These are phyloP conservation scores for Brettanomyces anomalus DNA, from an alignment of 805 yeast species.

Conservation along the genomic window DNA sequence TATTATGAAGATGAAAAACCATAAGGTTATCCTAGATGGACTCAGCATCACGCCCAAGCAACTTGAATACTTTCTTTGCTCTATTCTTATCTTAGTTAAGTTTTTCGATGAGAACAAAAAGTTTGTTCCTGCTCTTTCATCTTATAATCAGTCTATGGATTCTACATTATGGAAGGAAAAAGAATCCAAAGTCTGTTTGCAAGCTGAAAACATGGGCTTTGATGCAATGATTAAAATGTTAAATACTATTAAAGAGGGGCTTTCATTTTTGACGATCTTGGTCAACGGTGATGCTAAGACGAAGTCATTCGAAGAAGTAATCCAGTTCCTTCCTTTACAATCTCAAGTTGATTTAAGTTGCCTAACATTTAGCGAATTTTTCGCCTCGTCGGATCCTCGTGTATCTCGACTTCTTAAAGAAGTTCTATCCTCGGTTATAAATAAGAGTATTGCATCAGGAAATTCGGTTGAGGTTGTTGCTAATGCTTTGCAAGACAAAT, in stretches of 20 bases:
- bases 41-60: constrained; percentile 39
- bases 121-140: constrained; percentile 49
- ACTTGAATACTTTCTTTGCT: constrained; percentile 63
- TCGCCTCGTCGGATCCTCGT: constrained; percentile 52
- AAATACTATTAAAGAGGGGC: constrained; percentile 76
- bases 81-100: constrained; percentile 58
- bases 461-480: constrained; percentile 89
- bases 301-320: constrained; percentile 49
- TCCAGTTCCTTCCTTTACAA: constrained; percentile 59
- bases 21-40: constrained; percentile 32
- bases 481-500: constrained; percentile 77
- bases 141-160: constrained; percentile 46
- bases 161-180: constrained; percentile 34
- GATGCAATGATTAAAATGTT: constrained; percentile 68
- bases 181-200: constrained; percentile 54
- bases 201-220: constrained; percentile 88
- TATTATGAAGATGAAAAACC: constrained; percentile 32
- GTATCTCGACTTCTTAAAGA: constrained; percentile 70
- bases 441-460: constrained; percentile 83
- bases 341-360: constrained; percentile 59
- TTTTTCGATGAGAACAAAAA: constrained; percentile 61
- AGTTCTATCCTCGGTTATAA: constrained; percentile 79
- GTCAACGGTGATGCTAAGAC: constrained; percentile 41
- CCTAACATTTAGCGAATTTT: constrained; percentile 64
- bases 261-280: constrained; percentile 77